These are phyloP conservation scores for Ambispora gerdemannii DNA, from an alignment of 192 early-diverging fungal species.

Conservation along the genomic window DNA sequence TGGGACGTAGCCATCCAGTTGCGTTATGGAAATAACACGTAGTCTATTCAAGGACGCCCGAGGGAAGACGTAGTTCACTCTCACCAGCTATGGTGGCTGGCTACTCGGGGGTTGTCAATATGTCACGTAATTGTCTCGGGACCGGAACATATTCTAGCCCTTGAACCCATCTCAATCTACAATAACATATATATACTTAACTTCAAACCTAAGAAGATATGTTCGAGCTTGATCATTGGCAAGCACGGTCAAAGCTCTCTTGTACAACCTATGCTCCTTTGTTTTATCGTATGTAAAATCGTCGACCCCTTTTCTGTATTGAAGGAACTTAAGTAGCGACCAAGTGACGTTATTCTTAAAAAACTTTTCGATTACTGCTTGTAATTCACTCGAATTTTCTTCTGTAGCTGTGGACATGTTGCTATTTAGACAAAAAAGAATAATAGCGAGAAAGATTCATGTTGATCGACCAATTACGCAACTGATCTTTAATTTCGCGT, in stretches of 20 bases:
- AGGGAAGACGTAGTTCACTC: slow-evolving; percentile 28
- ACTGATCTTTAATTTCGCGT: too few relatives aligned
- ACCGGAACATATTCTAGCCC: slow-evolving; percentile 27
- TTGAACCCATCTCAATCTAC: slow-evolving; percentile 29
- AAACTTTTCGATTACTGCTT: too few relatives aligned
- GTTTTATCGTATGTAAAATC: slow-evolving; percentile 17
- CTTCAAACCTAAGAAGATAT: slow-evolving; percentile 19
- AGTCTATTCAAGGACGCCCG: slow-evolving; percentile 11
- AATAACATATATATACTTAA: background rate
- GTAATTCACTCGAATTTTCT: too few relatives aligned
- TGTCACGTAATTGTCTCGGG: slow-evolving; percentile 22
- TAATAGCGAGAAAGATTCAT: too few relatives aligned
- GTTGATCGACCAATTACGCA: too few relatives aligned
- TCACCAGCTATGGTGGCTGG: background rate
- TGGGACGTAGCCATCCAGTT: slow-evolving; percentile 13
- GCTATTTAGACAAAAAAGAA: too few relatives aligned
- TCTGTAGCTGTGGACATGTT: too few relatives aligned
- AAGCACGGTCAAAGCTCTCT: background rate
- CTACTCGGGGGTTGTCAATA: slow-evolving; percentile 29
- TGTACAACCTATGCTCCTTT: slow-evolving; percentile 21
- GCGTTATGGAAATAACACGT: slow-evolving; percentile 1
- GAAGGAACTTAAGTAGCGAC: slow-evolving; percentile 13
- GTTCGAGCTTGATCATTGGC: slow-evolving; percentile 19
- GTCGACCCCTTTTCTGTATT: slow-evolving; percentile 20
- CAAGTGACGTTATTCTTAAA: too few relatives aligned